Evolutionary conservation across 192 early-diverging fungal genomes (phyloP), one percentile per base, ranked within the genome.

Genomic region (Coemansia sp.): DNA sequence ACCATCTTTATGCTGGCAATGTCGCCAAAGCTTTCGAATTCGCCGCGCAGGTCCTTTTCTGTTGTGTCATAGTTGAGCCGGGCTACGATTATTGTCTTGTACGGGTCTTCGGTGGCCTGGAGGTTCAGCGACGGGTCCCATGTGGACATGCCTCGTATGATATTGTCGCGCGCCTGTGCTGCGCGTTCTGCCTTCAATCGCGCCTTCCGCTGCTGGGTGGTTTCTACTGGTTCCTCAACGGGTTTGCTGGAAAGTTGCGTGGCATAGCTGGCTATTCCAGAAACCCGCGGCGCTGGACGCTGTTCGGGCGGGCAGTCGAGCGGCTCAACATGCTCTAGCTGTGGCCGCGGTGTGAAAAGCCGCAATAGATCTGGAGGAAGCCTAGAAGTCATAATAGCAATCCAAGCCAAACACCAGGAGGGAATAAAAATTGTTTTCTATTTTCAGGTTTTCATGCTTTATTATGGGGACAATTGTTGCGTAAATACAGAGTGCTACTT

Each of bases 31-130:
- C 69, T 54, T 11, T 90, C 85, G 68, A 98, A 93, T 54, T 87
- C 90, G 32, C 79, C 62, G 17, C 77, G 74, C 21, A 96, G 79
- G 14, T 87, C 81, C 61, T 91, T 60, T 56, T 79, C 76, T 10
- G 76, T 69, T 9, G 51, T 53, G 28, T 79, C 76, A 40, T 79
- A 72, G 60, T 79, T 60, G 3, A 98, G 74, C 17, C 92, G 84
- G 16, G 84, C 86, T 1, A 98, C 88, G 53, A 96, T 90, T 5
- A 96, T 68, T 11, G 93, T 95, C 55, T 93, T 92, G 84, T 91
- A 97, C 0, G 95, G 92, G 70, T 97, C 92, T 4, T 87, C 85
- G 0, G 81, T 80, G 6, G 87, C 83, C 12, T 90, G 72, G 11
- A 85, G 69, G 65, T 94, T 89, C 11, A 83, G 57, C 7, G 41